Percentiles rank a stretch among this genome's conserved stretches.
These are phyloP conservation scores for Cadophora sp. DNA, from an alignment of 2,329 filamentous ascomycete genomes.

Conservation along the genomic window DNA sequence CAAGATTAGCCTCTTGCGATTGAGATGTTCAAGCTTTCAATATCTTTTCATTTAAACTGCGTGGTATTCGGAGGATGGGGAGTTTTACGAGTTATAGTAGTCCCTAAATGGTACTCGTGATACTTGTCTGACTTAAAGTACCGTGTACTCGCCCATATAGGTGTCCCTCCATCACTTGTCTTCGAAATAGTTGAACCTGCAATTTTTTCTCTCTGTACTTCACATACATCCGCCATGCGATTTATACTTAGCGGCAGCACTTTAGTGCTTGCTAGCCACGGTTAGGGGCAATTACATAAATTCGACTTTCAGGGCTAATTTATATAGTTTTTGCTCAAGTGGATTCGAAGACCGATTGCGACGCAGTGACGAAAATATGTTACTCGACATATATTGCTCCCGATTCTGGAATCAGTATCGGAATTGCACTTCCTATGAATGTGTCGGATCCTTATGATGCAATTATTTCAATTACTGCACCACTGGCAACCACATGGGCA, in stretches of 20 bases:
- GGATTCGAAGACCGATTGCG: constrained; percentile 20
- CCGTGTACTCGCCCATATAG: background rate
- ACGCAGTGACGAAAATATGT: constrained; percentile 25
- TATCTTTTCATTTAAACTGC: background rate
- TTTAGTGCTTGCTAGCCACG: constrained; percentile 9
- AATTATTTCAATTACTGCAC: constrained; percentile 29
- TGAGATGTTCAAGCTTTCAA: constrained; percentile 1
- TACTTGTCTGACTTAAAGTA: background rate
- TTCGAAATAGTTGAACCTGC: background rate
- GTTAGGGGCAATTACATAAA: background rate
- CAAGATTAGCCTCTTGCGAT: constrained; percentile 1
- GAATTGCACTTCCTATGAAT: constrained; percentile 24
- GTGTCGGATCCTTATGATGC: constrained; percentile 29
- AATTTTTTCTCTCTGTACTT: background rate
- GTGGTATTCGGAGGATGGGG: constrained; percentile 2
- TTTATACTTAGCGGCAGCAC: background rate
- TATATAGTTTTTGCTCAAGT: constrained; percentile 24
- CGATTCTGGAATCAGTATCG: constrained; percentile 18
- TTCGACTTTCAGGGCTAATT: background rate
- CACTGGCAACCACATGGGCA: constrained; percentile 25
- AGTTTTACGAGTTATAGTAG: background rate
- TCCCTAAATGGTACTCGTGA: background rate
- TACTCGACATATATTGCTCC: constrained; percentile 22
- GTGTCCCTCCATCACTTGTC: background rate
- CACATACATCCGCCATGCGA: constrained; percentile 1